Evolutionary conservation across 441 rosid genomes (phyloP).

Genomic region (Gossypium davidsonii): DNA sequence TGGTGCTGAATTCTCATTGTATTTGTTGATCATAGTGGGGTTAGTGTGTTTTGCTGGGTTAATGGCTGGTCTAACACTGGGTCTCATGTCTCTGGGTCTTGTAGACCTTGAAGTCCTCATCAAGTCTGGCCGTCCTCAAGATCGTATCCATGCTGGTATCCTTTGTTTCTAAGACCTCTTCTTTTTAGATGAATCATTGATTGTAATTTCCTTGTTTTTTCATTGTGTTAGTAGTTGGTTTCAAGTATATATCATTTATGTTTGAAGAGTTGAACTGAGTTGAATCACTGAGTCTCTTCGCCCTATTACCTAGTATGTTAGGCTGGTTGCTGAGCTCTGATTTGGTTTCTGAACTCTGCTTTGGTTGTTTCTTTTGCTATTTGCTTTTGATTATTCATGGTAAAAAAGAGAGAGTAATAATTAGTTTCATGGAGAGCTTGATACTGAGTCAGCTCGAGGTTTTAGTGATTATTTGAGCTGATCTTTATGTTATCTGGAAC

Average conservation of each 20-base stretch:
- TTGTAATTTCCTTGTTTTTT: neutral
- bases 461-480: neutral
- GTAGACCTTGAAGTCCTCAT: constrained; percentile 97
- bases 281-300: neutral
- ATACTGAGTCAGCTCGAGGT: neutral
- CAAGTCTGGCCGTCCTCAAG: constrained; percentile 84
- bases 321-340: neutral
- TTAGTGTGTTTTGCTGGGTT: constrained; percentile 79
- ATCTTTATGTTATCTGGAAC: neutral
- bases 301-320: neutral
- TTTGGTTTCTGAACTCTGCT: neutral
- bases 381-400: neutral
- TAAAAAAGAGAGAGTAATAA: neutral
- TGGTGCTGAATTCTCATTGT: constrained; percentile 37
- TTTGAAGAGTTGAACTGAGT: neutral
- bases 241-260: neutral
- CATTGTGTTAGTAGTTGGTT: neutral
- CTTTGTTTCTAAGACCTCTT: neutral
- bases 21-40: constrained; percentile 41
- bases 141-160: constrained; percentile 71
- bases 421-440: neutral
- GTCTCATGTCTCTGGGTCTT: constrained; percentile 89
- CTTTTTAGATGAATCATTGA: neutral
- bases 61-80: constrained; percentile 93
- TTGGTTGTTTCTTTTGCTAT: neutral